A percentile compares a stretch with the other conserved stretches of the same genome.
These are phyloP conservation scores for Vinca minor DNA, from an alignment of 257 asterid genomes.

Conservation along the genomic window DNA sequence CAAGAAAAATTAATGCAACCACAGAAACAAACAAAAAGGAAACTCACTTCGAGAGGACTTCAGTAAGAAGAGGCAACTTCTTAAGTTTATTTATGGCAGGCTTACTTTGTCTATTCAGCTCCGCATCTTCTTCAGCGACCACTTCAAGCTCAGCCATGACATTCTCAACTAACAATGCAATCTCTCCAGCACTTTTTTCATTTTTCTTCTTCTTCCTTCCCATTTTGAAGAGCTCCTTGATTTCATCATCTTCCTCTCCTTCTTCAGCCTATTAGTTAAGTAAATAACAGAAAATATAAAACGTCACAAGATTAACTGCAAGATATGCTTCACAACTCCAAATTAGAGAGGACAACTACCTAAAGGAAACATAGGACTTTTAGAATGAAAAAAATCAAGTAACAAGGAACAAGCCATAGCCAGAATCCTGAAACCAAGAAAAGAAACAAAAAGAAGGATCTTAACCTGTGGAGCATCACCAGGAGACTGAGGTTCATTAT, in stretches of 20 bases:
- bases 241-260: constrained; percentile 87
- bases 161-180: constrained; percentile 69
- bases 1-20: background rate
- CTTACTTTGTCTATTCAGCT: constrained; percentile 66
- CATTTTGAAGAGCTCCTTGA: constrained; percentile 55
- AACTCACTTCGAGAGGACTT: constrained; percentile 81
- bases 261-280: constrained; percentile 61
- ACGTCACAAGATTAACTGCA: background rate
- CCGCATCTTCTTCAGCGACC: constrained; percentile 91
- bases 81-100: constrained; percentile 83
- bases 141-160: constrained; percentile 96
- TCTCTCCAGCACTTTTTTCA: constrained; percentile 89
- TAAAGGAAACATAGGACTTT: background rate
- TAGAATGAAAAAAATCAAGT: background rate
- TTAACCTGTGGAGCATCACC: constrained; percentile 63
- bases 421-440: background rate
- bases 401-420: background rate
- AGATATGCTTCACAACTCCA: background rate
- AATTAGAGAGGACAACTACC: background rate
- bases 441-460: constrained; percentile 12
- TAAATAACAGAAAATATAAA: background rate
- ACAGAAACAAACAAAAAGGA: constrained; percentile 9
- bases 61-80: constrained; percentile 81
- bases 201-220: constrained; percentile 83
- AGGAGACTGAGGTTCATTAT: constrained; percentile 62